phyloP scores from a whole-genome alignment of 176 grass and related monocot species.

The Phyllostachys edulis region DNA sequence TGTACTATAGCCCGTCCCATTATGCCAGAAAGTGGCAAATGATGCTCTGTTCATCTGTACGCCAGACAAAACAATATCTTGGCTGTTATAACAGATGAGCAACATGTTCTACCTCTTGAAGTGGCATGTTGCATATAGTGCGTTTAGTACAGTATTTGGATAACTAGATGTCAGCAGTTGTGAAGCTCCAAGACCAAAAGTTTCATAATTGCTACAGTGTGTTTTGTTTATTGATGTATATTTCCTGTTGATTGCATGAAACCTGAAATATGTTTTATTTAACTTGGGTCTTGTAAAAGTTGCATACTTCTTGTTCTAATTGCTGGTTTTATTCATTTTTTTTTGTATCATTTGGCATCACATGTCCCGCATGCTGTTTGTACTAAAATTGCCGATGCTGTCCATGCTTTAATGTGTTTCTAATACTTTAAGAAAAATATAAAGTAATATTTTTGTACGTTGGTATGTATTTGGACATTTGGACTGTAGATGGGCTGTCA shows the following conservation, averaged over 20 bases:
- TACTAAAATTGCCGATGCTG: constrained; percentile 8
- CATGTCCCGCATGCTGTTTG: not conserved
- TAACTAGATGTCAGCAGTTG: not conserved
- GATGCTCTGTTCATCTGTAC: constrained; percentile 1
- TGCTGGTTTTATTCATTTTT: not conserved
- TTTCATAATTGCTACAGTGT: not conserved
- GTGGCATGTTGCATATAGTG: not conserved
- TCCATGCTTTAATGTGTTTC: not conserved
- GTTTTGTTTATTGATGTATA: constrained; percentile 20
- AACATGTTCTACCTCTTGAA: not conserved
- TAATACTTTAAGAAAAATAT: not conserved
- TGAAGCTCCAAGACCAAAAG: not conserved
- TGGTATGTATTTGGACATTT: not conserved
- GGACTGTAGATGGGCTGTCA: not conserved
- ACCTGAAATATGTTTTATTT: not conserved
- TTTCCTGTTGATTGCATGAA: not conserved
- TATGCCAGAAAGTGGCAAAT: constrained; percentile 11
- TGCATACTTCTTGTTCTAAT: not conserved
- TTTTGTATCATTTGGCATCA: not conserved
- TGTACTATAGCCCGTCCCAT: not conserved
- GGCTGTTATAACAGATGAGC: not conserved
- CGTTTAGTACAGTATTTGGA: not conserved
- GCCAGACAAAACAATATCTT: not conserved
- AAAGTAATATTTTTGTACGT: not conserved
- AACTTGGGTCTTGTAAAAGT: not conserved